These are phyloP conservation scores for Achlya hypogyna DNA, from an alignment of 352 stramenopile species.

Conservation along the genomic window DNA sequence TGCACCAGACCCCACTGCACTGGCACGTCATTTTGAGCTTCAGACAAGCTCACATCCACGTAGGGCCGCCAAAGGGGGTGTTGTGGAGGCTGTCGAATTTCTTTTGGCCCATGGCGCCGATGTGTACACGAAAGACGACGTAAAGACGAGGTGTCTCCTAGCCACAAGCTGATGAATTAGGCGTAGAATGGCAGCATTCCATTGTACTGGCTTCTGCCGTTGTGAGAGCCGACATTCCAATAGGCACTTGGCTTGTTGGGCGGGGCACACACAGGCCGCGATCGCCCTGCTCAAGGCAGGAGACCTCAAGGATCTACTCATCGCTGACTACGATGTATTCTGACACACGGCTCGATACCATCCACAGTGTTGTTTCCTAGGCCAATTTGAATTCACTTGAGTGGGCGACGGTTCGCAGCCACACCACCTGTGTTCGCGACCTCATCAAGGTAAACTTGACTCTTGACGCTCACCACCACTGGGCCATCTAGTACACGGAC, in stretches of 20 bases:
- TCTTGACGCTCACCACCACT: neutral
- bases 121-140: conserved; percentile 42
- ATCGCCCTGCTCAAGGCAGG: conserved; percentile 39
- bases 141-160: conserved; percentile 11
- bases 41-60: neutral
- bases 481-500: neutral
- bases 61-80: conserved; percentile 63
- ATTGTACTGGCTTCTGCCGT: conserved; percentile 26
- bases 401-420: neutral
- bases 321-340: conserved; percentile 53
- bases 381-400: conserved; percentile 16
- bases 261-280: conserved; percentile 46
- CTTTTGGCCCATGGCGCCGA: conserved; percentile 41
- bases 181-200: conserved; percentile 52
- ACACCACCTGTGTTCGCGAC: neutral
- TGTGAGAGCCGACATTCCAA: neutral
- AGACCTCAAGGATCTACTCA: conserved; percentile 47
- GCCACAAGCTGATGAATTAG: neutral
- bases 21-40: conserved; percentile 27
- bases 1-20: conserved; percentile 61
- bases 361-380: neutral
- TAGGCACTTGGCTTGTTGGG: conserved; percentile 62
- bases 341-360: neutral
- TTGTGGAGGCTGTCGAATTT: conserved; percentile 39
- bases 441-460: conserved; percentile 4